Evolutionary conservation across 768 basidiomycete species (phyloP).

Genomic region (Zangia roseola): DNA sequence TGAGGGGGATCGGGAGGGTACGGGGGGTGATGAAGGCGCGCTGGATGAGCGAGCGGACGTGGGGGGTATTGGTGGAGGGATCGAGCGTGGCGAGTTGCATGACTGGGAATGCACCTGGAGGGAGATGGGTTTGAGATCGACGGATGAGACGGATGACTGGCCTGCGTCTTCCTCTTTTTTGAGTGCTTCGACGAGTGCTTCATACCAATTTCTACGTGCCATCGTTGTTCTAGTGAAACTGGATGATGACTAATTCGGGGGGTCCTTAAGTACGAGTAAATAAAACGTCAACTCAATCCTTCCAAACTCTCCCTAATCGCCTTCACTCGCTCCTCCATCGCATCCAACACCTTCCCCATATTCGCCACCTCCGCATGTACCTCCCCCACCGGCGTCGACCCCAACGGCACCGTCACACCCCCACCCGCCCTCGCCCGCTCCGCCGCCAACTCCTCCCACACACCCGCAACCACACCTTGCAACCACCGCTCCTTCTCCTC

Average conservation of each 20-base stretch:
- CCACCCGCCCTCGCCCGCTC: conserved; percentile 35
- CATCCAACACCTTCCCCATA: conserved; percentile 51
- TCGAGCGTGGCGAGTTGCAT: conserved; percentile 47
- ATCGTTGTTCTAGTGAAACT: too few species aligned
- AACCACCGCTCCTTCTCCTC: conserved; percentile 77
- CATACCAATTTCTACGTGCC: conserved; percentile 43
- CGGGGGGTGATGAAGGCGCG: conserved; percentile 53
- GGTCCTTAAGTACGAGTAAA: too few species aligned
- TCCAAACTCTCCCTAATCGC: conserved; percentile 44
- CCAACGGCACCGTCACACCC: conserved; percentile 16
- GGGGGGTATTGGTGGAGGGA: conserved; percentile 38
- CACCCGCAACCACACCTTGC: conserved; percentile 65
- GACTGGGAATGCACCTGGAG: conserved; percentile 35
- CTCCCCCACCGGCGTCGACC: conserved; percentile 23
- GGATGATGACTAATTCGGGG: too few species aligned
- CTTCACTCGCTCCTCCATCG: conserved; percentile 55
- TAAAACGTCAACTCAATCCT: conserved; percentile 29
- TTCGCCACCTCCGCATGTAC: conserved; percentile 49
- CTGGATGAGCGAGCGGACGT: conserved; percentile 65
- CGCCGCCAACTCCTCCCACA: conserved; percentile 67
- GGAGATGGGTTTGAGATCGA: too few species aligned
- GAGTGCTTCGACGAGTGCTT: conserved; percentile 42
- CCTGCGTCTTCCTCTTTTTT: conserved; percentile 39
- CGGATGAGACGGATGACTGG: background rate
- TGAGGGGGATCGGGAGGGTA: conserved; percentile 50